Base-by-base conservation (phyloP, 176 grass and related monocot genomes). In the Bonia amplexicaulis region DNA sequence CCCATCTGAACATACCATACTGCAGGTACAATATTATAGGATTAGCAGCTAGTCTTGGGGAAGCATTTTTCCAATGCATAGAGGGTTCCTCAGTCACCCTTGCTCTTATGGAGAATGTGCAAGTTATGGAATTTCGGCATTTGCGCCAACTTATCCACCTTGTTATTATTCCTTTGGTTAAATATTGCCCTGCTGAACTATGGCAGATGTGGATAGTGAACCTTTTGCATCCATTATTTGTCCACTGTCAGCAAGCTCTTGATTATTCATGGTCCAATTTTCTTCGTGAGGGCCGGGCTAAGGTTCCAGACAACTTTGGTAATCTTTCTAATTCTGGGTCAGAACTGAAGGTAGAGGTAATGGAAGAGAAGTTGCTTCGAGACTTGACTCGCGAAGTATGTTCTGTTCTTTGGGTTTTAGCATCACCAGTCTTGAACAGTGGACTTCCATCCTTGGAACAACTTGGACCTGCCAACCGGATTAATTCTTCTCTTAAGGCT, bases 321-420 rank as follows among this genome's bases (percentile, higher is more conserved):
- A 92, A 92, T 85, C 91, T 95, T 89, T 77, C n/a, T n/a, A n/a
- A n/a, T n/a, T n/a, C 89, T 90, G 96, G 93, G 31, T 92, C 92
- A 85, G 96, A 98, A 76, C 89, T 98, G 33, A 98, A 95, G 85
- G 91, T 93, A 71, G 96, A 98, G 88, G 89, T 98, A 57, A 98
- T 98, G 86, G 96, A 98, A 90, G 96, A 98, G 73, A 98, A 93
- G 65, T 86, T 98, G 69, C 88, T 98, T 52, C 93, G 93, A 42
- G 96, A 95, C 73, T 93, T 98, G 89, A 98, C 96, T 80, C 93
- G 96, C 0, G 93, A 98, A 95, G 89, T 98, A 66, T 93, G 93
- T 84, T 92, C 85, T 49, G 66, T 95, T 66, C 93, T 98, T 64
- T 95, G 89, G 27, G 91, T 79, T 85, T 83, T 98, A 76, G 91